Base-by-base conservation (phyloP, 2,329 filamentous ascomycete genomes). In the Thermothelomyces thermophilus region DNA sequence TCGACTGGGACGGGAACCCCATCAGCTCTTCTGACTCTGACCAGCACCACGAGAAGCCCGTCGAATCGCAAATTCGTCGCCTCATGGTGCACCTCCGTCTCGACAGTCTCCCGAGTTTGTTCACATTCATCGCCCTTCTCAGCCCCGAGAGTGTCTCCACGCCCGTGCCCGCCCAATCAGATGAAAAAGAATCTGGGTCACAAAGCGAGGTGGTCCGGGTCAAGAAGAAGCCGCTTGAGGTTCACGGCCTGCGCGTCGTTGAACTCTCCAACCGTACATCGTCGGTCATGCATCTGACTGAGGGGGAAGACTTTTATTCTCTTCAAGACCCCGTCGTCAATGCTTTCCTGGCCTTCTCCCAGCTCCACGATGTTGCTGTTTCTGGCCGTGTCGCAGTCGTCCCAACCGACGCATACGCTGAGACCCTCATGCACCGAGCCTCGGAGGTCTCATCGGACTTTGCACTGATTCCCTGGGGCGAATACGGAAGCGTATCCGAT, bases 261-360 rank as follows among this genome's bases (percentile, higher is more conserved):
- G 87, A 94, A 63, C 78, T 97, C 11, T 94, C 88, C 0, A 90
- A 96, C 60, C 89, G 91, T 76, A 86, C 88, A 36, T 96, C 91
- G 0, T 90, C 90, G 16, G 91, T 96, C 60, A 97, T 97, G 91
- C 85, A 88, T 60, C 88, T 95, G 10, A 84, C 89, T 0, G 89
- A 94, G 62, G 76, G 84, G 3, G 85, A 90, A 34, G 87, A 93
- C 42, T 77, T 82, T 53, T 79, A 79, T 22, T 74, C 78, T 6
- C 77, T 79, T 14, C 63, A 58, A 60, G 91, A 97, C 61, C 89
- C 91, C 0, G 84, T 97, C 3, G 82, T 96, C 48, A 95, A 95
- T 63, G 87, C 88, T 0, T 96, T 96, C 75, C 82, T 87, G 41
- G 88, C 89, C 0, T 90, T 96, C 59, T 89, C 88, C 1, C 85